Base-by-base conservation (phyloP, 1,139 yeast genomes). In the Saccharomyces hybrid region DNA sequence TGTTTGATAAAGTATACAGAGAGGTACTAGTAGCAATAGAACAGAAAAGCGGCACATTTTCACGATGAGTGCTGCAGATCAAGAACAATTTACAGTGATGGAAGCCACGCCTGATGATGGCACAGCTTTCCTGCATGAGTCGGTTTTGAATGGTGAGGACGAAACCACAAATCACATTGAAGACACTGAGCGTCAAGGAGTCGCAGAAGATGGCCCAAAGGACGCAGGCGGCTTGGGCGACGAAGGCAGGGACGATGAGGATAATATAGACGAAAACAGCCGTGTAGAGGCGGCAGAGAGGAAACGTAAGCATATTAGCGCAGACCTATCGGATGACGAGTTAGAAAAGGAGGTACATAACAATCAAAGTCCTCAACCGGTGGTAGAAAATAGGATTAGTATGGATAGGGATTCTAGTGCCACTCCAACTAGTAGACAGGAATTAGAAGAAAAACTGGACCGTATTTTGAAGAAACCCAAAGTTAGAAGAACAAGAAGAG, bases 381-480 rank as follows among this genome's bases (percentile, higher is more conserved):
- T 62, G 19, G 69, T 61, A 12, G 69, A 64, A 42, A 72, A 68
- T 29, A 74, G 69, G 19, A 67, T 71, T 49, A 67, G 74, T 38
- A 72, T 71, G 58, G 69, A 73, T 19, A 65, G 56, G 12, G 66
- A 60, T 19, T 69, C 66, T 38, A 75, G 78, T 59, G 83, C 78
- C 59, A 78, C 73, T n/a, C 67, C 79, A 16, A 78, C 85, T 57
- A 84, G 80, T 65, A 82, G 96, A 64, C 79, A 89, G 63, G 83
- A 82, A 59, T 78, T 93, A 62, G 98, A 93, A 71, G 91, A 84
- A 58, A 82, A 79, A 63, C 81, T 93, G 77, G 90, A 85, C 60
- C 81, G 82, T 51, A 91, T 96, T 2, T 74, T 90, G 56, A 83
- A 87, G 68, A 79, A 81, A 57, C 75, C 79, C 41, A 80, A 85